These are phyloP conservation scores for Alternaria sp. DNA, from an alignment of 2,329 filamentous ascomycete genomes.

Conservation along the genomic window DNA sequence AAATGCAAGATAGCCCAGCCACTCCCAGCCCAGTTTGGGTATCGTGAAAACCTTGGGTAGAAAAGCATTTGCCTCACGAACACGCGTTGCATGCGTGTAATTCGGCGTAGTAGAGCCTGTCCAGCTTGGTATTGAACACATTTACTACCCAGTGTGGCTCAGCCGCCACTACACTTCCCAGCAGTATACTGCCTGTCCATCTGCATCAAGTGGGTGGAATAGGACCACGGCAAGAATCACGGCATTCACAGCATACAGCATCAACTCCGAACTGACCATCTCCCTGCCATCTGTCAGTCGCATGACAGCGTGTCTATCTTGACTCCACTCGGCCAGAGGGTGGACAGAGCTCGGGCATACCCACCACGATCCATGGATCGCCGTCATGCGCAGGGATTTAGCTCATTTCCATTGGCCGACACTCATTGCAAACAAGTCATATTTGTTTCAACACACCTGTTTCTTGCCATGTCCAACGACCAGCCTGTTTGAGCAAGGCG, in stretches of 20 bases:
- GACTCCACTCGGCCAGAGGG: constrained; percentile 23
- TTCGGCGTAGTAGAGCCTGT: constrained; percentile 20
- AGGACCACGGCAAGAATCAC: not conserved
- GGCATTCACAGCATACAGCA: not conserved
- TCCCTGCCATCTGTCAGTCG: constrained; percentile 16
- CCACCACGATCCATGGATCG: constrained; percentile 28
- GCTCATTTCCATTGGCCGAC: constrained; percentile 22
- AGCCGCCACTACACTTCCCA: constrained; percentile 15
- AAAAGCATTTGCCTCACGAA: constrained; percentile 29
- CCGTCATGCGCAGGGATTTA: constrained; percentile 32
- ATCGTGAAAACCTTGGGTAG: constrained; percentile 19
- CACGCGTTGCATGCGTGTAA: constrained; percentile 30
- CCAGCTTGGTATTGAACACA: not conserved
- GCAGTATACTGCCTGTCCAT: not conserved
- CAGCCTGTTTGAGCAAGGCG: constrained; percentile 8
- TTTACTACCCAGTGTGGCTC: constrained; percentile 22
- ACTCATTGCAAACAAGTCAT: constrained; percentile 30
- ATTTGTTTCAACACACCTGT: constrained; percentile 39
- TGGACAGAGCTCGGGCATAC: constrained; percentile 12
- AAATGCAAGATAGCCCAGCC: constrained; percentile 38
- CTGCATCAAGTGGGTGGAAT: not conserved
- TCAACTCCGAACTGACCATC: not conserved
- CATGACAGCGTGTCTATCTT: constrained; percentile 26
- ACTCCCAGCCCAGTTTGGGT: constrained; percentile 23
- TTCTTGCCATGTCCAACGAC: constrained; percentile 34